Percentiles rank a stretch among this genome's conserved stretches.
Conservation (phyloP, 108 stramenopile genomes). For the Skeletonema tropicum region DNA sequence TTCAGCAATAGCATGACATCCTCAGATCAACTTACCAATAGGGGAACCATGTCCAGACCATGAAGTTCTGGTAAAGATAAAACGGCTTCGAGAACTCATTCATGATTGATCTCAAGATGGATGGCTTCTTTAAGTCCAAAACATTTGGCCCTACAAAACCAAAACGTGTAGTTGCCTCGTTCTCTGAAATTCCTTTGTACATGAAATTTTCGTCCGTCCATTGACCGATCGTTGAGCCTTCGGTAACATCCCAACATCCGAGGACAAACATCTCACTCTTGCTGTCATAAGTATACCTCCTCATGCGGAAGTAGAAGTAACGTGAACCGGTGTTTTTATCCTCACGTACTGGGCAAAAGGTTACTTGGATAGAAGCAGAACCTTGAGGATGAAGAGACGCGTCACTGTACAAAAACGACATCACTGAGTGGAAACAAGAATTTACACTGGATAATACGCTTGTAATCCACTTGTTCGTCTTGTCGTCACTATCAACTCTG, state of each 20-base stretch:
- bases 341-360: slow-evolving; percentile 33
- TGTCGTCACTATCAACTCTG: slow-evolving; percentile 17
- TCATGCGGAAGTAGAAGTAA: slow-evolving; percentile 51
- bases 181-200: slow-evolving; percentile 40
- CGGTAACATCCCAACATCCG: slow-evolving; percentile 31
- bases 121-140: slow-evolving; percentile 56
- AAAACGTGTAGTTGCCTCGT: slow-evolving; percentile 41
- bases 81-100: slow-evolving; percentile 64
- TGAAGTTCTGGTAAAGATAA: slow-evolving; percentile 70
- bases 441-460: slow-evolving; percentile 6
- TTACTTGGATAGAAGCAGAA: slow-evolving; percentile 8
- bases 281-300: slow-evolving; percentile 49
- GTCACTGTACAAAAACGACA: slow-evolving; percentile 39
- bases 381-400: slow-evolving; percentile 14
- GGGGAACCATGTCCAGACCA: slow-evolving; percentile 66
- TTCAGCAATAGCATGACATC: background rate
- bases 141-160: slow-evolving; percentile 55
- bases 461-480: slow-evolving; percentile 14
- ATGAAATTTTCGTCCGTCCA: slow-evolving; percentile 30
- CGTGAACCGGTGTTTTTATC: slow-evolving; percentile 43
- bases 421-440: slow-evolving; percentile 12
- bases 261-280: slow-evolving; percentile 27
- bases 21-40: slow-evolving; percentile 18
- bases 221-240: slow-evolving; percentile 31
- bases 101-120: slow-evolving; percentile 35